Evolutionary conservation across 139 green algal species (phyloP).

Genomic region (Ettlia oleoabundans): DNA sequence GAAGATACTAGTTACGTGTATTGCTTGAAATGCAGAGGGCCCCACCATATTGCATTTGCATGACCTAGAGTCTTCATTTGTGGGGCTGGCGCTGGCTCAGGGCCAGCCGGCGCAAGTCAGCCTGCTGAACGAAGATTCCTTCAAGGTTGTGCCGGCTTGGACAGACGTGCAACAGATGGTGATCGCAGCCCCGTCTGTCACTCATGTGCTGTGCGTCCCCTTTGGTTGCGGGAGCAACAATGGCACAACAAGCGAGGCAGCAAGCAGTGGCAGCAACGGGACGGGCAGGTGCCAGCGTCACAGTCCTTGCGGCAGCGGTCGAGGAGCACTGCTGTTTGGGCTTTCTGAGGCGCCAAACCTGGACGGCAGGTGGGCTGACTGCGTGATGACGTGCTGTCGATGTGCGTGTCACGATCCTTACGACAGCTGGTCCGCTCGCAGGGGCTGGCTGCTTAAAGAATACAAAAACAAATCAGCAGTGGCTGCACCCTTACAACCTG

Average conservation of each 20-base stretch:
- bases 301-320: background rate
- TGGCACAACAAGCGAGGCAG: background rate
- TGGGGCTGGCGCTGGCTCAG: background rate
- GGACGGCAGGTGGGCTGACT: background rate
- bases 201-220: conserved; percentile 29
- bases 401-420: no score
- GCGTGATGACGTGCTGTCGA: no score
- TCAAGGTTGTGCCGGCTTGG: background rate
- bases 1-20: no score
- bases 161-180: conserved; percentile 25
- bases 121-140: background rate
- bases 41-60: conserved; percentile 30
- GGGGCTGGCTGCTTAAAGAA: no score
- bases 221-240: background rate
- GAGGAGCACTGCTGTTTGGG: conserved; percentile 32
- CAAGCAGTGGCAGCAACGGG: background rate
- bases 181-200: background rate
- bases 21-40: background rate
- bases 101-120: conserved; percentile 1
- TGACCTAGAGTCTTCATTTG: background rate
- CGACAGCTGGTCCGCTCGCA: no score
- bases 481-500: no score
- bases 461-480: no score
- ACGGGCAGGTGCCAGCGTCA: background rate
- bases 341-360: background rate